phyloP scores from a whole-genome alignment of 139 green algal genomes.

The Tetratostichococcus sp. region DNA sequence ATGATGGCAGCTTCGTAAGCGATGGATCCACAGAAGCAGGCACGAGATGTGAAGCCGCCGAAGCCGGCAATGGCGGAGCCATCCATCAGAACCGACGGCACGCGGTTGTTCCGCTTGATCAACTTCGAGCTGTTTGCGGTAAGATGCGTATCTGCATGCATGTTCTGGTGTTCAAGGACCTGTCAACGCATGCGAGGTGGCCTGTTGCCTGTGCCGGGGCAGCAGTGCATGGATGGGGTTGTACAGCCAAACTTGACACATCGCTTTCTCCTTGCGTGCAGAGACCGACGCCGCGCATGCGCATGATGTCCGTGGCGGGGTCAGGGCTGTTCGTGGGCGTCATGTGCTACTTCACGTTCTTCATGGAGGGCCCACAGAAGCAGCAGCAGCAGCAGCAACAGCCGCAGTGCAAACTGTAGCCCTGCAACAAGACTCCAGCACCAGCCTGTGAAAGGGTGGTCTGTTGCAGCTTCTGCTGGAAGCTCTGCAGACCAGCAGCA shows the following conservation, averaged over 20 bases:
- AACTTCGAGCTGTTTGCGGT: neutral
- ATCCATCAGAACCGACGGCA: neutral
- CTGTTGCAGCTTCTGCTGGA: too few relatives aligned
- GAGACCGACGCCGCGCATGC: neutral
- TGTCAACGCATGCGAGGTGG: too few relatives aligned
- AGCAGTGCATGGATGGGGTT: too few relatives aligned
- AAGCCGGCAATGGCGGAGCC: neutral
- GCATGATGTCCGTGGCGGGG: neutral
- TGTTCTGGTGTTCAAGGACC: too few relatives aligned
- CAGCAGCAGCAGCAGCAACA: neutral
- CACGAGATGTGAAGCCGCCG: too few relatives aligned
- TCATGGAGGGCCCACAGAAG: neutral
- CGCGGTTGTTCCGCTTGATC: neutral
- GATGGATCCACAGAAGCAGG: neutral
- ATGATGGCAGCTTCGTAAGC: too few relatives aligned
- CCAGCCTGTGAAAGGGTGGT: too few relatives aligned
- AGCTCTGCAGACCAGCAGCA: too few relatives aligned
- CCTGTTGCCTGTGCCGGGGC: too few relatives aligned
- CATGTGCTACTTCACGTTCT: neutral
- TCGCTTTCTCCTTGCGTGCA: neutral
- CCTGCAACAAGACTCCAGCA: neutral
- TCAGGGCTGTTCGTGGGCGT: neutral
- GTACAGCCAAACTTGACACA: neutral
- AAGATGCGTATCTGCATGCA: too few relatives aligned
- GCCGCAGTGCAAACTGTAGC: neutral